Evolutionary conservation across 371 early-diverging fungal genomes (phyloP).

Genomic region (Enterocytospora artemiae): DNA sequence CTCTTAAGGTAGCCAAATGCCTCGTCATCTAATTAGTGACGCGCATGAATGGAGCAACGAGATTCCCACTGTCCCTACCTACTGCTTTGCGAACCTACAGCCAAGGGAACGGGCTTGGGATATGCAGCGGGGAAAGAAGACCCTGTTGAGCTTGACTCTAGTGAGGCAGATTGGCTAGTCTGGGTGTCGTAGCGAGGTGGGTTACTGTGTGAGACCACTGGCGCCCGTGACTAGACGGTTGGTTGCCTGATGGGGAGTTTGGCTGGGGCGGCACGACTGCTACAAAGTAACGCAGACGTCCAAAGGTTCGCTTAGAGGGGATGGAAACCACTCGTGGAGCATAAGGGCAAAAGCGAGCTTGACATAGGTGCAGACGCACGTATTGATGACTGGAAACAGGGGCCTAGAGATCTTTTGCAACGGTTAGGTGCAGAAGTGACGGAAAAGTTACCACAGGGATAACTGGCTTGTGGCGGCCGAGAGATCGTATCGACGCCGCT

Average conservation of each 20-base stretch:
- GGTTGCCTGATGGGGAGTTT: slow-evolving; percentile 38
- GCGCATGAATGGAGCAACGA: slow-evolving; percentile 67
- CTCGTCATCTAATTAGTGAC: slow-evolving; percentile 66
- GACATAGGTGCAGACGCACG: slow-evolving; percentile 60
- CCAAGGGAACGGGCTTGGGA: slow-evolving; percentile 62
- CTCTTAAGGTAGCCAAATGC: slow-evolving; percentile 65
- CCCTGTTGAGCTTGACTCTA: slow-evolving; percentile 52
- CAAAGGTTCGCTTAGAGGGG: slow-evolving; percentile 31
- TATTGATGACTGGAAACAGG: slow-evolving; percentile 58
- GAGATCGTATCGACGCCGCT: slow-evolving; percentile 65
- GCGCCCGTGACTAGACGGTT: not conserved
- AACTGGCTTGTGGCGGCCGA: slow-evolving; percentile 65
- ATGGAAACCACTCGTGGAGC: slow-evolving; percentile 31
- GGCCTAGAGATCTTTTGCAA: slow-evolving; percentile 63
- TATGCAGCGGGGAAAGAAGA: slow-evolving; percentile 63
- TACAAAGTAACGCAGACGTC: slow-evolving; percentile 42
- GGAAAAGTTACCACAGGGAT: slow-evolving; percentile 67
- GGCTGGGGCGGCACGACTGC: slow-evolving; percentile 49
- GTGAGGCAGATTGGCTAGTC: not conserved
- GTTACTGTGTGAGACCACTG: slow-evolving; percentile 36
- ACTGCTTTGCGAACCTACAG: slow-evolving; percentile 64
- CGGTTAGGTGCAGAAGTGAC: slow-evolving; percentile 61
- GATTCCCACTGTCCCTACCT: slow-evolving; percentile 64
- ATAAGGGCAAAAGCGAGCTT: slow-evolving; percentile 62
- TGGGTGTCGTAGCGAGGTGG: slow-evolving; percentile 30